These are phyloP conservation scores for Nymphaea thermarum DNA, from an alignment of 164 flowering plant species.

Conservation along the genomic window DNA sequence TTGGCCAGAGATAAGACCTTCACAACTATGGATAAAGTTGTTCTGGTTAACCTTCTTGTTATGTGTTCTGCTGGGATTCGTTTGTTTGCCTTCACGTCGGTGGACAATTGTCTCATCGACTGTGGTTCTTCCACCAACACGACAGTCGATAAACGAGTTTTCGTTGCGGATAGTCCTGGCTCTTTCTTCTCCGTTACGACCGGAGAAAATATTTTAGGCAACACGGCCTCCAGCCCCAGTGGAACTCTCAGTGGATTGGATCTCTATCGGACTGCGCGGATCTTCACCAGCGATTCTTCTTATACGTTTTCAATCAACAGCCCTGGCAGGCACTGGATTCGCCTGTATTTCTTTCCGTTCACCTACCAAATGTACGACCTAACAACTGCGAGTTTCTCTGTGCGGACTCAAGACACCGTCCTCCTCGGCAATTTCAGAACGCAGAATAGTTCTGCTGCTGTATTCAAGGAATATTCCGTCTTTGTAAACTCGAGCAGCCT, in stretches of 20 bases:
- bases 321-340: slow-evolving; percentile 64
- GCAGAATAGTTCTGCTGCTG: slow-evolving; percentile 3
- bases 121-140: slow-evolving; percentile 59
- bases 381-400: slow-evolving; percentile 47
- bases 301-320: slow-evolving; percentile 36
- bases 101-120: slow-evolving; percentile 44
- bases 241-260: slow-evolving; percentile 7
- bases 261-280: slow-evolving; percentile 45
- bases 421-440: slow-evolving; percentile 36
- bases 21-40: background rate
- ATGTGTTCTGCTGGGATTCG: background rate
- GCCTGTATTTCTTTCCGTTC: slow-evolving; percentile 71
- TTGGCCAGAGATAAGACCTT: background rate
- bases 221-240: slow-evolving; percentile 15
- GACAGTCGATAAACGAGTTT: slow-evolving; percentile 33
- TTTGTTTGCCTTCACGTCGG: slow-evolving; percentile 26
- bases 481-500: slow-evolving; percentile 31
- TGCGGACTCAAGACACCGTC: slow-evolving; percentile 35
- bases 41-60: slow-evolving; percentile 4
- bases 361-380: slow-evolving; percentile 19
- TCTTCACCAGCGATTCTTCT: slow-evolving; percentile 28
- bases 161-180: slow-evolving; percentile 30
- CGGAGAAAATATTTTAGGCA: slow-evolving; percentile 27
- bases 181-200: slow-evolving; percentile 17
- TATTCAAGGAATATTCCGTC: slow-evolving; percentile 51